Conservation (phyloP, 192 early-diverging fungal species). For the Coemansia sp. region DNA sequence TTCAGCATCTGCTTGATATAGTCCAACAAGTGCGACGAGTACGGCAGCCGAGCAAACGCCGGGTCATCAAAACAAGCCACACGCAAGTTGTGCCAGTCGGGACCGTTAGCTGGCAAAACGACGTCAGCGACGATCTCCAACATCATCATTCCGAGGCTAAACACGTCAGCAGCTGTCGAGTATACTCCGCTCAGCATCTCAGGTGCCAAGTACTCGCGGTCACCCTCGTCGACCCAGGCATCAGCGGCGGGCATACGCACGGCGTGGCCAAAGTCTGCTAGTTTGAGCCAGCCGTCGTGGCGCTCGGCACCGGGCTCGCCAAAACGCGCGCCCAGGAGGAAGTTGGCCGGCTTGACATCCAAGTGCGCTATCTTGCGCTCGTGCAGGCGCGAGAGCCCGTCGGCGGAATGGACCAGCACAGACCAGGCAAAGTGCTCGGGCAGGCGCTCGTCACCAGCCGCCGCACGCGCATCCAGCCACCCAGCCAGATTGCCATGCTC, state of each 20-base stretch:
- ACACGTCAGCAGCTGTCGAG: slow-evolving; percentile 83
- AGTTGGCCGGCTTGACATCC: slow-evolving; percentile 89
- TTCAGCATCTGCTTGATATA: slow-evolving; percentile 69
- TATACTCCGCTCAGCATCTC: slow-evolving; percentile 73
- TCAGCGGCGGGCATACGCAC: slow-evolving; percentile 26
- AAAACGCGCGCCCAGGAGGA: slow-evolving; percentile 61
- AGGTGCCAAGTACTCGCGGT: slow-evolving; percentile 89
- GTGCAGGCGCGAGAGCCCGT: slow-evolving; percentile 76
- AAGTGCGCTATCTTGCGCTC: slow-evolving; percentile 72
- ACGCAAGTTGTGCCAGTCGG: slow-evolving; percentile 83
- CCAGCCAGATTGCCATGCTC: slow-evolving; percentile 66
- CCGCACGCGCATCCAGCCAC: slow-evolving; percentile 27
- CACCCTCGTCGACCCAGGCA: slow-evolving; percentile 70
- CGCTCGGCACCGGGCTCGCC: slow-evolving; percentile 26
- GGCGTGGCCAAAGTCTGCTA: slow-evolving; percentile 92
- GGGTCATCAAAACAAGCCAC: slow-evolving; percentile 69
- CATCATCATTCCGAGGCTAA: slow-evolving; percentile 89
- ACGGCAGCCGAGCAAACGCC: slow-evolving; percentile 47
- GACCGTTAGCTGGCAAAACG: slow-evolving; percentile 87
- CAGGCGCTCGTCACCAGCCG: slow-evolving; percentile 13
- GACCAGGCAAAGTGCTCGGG: slow-evolving; percentile 72
- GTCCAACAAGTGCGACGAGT: slow-evolving; percentile 56
- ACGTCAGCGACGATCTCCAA: slow-evolving; percentile 85
- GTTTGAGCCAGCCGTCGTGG: slow-evolving; percentile 66
- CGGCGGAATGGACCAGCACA: slow-evolving; percentile 47